phyloP scores from a whole-genome alignment of 129 eudicot genomes.

The Erigeron canadensis region DNA sequence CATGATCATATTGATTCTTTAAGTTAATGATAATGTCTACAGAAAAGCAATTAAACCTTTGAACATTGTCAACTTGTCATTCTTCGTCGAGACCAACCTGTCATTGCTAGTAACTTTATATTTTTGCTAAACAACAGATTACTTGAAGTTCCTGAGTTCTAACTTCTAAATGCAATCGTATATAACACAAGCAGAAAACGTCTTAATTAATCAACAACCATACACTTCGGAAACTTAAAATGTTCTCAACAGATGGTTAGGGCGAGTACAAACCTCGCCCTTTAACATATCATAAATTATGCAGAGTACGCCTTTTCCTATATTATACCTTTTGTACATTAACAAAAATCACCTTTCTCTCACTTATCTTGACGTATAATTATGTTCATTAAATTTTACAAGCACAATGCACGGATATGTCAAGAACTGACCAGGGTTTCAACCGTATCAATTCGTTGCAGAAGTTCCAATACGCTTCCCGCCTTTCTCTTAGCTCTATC shows the following conservation, averaged over 20 bases:
- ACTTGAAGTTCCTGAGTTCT: no score
- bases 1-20: not conserved
- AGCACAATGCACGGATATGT: not conserved
- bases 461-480: constrained; percentile 66
- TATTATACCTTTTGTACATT: not conserved
- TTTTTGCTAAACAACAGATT: no score
- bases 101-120: no score
- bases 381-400: not conserved
- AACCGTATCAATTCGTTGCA: constrained; percentile 50
- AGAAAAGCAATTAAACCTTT: no score
- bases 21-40: no score
- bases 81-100: no score
- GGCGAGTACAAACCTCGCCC: not conserved
- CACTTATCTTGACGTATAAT: not conserved
- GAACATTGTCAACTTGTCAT: no score
- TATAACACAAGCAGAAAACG: not conserved
- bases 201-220: not conserved
- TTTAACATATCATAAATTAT: constrained; percentile 1
- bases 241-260: not conserved
- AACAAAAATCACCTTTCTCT: not conserved
- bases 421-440: constrained; percentile 7
- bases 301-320: not conserved
- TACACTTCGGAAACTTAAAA: not conserved
- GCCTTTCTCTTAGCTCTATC: constrained; percentile 95
- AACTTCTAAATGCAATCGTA: no score